phyloP scores from a whole-genome alignment of 2,329 filamentous ascomycete species.

The Botrytis hyacinthi region DNA sequence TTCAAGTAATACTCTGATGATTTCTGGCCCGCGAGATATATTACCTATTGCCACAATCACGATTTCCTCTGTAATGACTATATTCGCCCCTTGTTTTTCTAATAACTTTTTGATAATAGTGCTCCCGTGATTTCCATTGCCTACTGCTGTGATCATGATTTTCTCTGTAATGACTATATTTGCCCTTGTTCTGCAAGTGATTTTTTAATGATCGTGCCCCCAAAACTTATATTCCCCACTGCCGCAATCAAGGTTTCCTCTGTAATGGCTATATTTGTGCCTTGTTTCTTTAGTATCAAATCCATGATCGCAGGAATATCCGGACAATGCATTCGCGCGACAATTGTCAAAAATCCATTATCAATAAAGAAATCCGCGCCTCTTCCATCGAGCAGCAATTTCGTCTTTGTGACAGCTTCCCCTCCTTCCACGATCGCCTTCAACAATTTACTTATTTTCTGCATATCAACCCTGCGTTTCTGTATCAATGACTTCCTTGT shows the following conservation, averaged over 20 bases:
- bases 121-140: accelerated
- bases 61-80: background rate
- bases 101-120: background rate
- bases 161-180: background rate
- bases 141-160: background rate
- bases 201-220: background rate
- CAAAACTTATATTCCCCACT: accelerated
- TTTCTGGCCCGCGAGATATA: accelerated
- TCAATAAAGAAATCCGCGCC: background rate
- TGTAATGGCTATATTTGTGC: too few species aligned
- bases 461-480: background rate
- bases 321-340: background rate
- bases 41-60: too few species aligned
- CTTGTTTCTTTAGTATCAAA: background rate
- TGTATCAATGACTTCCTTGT: background rate
- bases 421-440: accelerated
- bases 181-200: background rate
- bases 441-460: background rate
- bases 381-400: background rate
- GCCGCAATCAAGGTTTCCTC: background rate
- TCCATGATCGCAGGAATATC: background rate
- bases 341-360: accelerated
- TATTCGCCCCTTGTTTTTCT: background rate
- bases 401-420: accelerated
- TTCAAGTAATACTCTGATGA: background rate